Conservation (phyloP, 768 basidiomycete species). For the Fistulinella prunicolor region DNA sequence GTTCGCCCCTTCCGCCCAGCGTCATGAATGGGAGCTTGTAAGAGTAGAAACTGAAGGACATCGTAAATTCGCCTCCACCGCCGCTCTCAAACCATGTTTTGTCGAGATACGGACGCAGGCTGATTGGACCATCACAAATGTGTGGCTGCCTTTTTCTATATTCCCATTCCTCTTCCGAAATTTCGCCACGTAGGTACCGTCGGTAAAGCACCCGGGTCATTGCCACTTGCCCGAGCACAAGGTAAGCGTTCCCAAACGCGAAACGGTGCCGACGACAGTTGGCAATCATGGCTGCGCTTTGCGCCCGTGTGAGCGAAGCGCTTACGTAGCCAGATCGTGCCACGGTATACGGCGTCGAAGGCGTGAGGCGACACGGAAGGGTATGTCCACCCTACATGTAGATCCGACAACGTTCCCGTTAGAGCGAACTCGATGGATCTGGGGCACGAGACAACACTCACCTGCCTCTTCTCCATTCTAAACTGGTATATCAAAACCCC, state of each 20-base stretch:
- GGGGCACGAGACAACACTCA: too few relatives aligned
- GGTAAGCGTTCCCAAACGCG: constrained; percentile 51
- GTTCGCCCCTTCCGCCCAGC: background rate
- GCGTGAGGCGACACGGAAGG: constrained; percentile 43
- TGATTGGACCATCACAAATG: constrained; percentile 47
- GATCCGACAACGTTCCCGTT: background rate
- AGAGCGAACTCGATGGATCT: too few relatives aligned
- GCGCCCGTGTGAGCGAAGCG: constrained; percentile 27
- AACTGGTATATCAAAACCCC: constrained; percentile 36
- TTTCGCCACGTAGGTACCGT: constrained; percentile 45
- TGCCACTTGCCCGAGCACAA: constrained; percentile 51
- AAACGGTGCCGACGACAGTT: constrained; percentile 42
- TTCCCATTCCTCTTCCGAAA: constrained; percentile 51
- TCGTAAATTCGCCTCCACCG: constrained; percentile 42
- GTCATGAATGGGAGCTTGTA: constrained; percentile 44
- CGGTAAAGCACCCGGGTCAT: constrained; percentile 49
- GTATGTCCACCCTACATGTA: constrained; percentile 53
- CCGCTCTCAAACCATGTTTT: constrained; percentile 44
- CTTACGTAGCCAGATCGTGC: constrained; percentile 32
- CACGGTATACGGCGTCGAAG: constrained; percentile 34
- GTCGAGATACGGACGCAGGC: constrained; percentile 50
- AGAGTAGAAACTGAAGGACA: constrained; percentile 43
- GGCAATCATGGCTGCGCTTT: constrained; percentile 31
- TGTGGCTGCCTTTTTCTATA: constrained; percentile 48
- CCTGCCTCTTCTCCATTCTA: constrained; percentile 35